Evolutionary conservation across 768 basidiomycete genomes (phyloP).

Genomic region (Trametes sanguinea): DNA sequence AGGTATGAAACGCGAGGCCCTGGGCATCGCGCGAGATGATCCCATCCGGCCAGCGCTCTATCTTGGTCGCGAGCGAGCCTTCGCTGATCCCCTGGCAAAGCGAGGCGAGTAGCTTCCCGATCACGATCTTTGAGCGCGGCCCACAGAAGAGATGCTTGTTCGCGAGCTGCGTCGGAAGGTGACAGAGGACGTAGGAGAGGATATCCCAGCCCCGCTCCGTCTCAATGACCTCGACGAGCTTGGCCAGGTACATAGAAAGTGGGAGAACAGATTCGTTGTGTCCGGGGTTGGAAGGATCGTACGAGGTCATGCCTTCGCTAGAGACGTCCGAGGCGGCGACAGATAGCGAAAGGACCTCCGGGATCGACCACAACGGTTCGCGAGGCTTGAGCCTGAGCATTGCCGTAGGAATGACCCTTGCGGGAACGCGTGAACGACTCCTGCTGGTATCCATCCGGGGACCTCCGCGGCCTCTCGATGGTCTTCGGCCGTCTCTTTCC

Average conservation of each 20-base stretch:
- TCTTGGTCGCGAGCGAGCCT: constrained; percentile 54
- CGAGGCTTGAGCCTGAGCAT: constrained; percentile 36
- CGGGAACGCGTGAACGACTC: constrained; percentile 60
- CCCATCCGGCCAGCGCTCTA: constrained; percentile 60
- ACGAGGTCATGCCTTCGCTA: constrained; percentile 69
- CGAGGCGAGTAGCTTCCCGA: constrained; percentile 61
- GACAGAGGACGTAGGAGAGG: constrained; percentile 86
- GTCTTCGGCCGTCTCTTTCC: constrained; percentile 52
- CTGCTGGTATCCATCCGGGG: constrained; percentile 53
- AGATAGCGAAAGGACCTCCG: constrained; percentile 63
- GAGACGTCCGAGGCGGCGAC: constrained; percentile 57
- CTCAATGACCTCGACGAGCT: constrained; percentile 65
- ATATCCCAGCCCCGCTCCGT: constrained; percentile 90
- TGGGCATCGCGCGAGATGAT: constrained; percentile 82
- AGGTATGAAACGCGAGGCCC: constrained; percentile 81
- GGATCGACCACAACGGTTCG: constrained; percentile 65
- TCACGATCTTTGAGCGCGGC: constrained; percentile 65
- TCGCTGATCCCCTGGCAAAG: constrained; percentile 68
- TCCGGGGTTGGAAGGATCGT: constrained; percentile 52
- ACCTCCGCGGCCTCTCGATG: constrained; percentile 54
- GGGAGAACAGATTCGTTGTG: constrained; percentile 54
- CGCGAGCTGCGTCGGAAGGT: constrained; percentile 85
- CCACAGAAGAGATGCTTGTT: constrained; percentile 99
- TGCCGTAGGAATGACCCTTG: constrained; percentile 29
- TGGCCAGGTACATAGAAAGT: constrained; percentile 70